Evolutionary conservation across 305 asterid species (phyloP), one percentile per base, ranked within the genome.

Genomic region (Petunia hybrid): DNA sequence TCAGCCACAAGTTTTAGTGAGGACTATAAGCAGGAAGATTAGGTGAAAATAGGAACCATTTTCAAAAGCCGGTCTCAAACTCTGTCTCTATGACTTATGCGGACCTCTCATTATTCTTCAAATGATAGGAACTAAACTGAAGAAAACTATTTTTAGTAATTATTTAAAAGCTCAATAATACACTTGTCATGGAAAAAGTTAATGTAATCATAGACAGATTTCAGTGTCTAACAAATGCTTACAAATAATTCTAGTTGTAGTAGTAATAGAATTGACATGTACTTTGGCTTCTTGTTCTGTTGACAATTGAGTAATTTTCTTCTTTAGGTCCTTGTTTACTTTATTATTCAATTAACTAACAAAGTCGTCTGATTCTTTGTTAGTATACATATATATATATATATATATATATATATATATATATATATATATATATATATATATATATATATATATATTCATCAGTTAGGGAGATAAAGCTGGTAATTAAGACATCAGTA

Each of bases 61-160:
- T 51, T 73, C 46, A 73, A 73, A 51, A 36, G 78, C 62, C 13
- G 8, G 62, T 31, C 3, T 31, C 43, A 10, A 16, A 48, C 62
- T 73, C 6, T 36, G 12, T 6, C 8, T 73, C 46, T 35, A 13
- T 73, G 78, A 73, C 78, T 73, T 73, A 51, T 31, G 16, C 31
- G 43, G 62, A 48, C 13, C 35, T 48, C 10, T 46, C 46, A 51
- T 51, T 5, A 74, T 74, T 74, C n/a, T 4, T 13, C 48, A 53
- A 53, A 53, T 53, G 79, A 74, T 74, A 74, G 48, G 64, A 36
- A 74, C 36, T 53, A 13, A 53, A 74, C 79, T 74, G n/a, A 38
- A 53, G 13, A 53, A 36, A 74, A 14, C 4, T 22, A 36, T 36
- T 31, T 74, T 53, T 14, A 1, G 48, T 38, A 14, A 13, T 38